Percentiles rank a stretch among this genome's conserved stretches.
These are phyloP conservation scores for Lactarius evosmus DNA, from an alignment of 768 basidiomycete species.

Conservation along the genomic window DNA sequence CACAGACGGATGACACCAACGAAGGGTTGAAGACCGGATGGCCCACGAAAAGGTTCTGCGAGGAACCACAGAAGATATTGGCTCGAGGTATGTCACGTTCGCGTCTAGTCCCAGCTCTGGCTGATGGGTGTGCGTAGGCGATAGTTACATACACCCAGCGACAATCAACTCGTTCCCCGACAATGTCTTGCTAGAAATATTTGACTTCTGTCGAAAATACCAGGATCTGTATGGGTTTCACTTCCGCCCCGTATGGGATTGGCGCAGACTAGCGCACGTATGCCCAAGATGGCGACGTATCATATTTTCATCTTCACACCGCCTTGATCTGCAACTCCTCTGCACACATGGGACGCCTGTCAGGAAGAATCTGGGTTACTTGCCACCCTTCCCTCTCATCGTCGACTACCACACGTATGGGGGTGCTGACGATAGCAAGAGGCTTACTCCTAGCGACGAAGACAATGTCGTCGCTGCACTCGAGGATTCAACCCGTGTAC, in stretches of 20 bases:
- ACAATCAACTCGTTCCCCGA: constrained; percentile 9
- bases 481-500: neutral
- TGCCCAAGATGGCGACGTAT: constrained; percentile 7
- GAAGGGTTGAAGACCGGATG: neutral
- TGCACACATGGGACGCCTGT: constrained; percentile 1
- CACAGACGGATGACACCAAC: neutral
- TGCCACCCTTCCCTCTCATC: neutral
- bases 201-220: neutral
- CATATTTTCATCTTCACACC: constrained; percentile 2
- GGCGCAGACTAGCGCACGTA: constrained; percentile 7
- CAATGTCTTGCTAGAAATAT: constrained; percentile 12
- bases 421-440: neutral
- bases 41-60: neutral
- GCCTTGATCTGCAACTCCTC: constrained; percentile 5
- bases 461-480: neutral
- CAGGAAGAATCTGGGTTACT: neutral
- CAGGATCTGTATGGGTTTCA: neutral
- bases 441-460: neutral
- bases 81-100: neutral
- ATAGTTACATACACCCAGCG: neutral
- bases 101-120: neutral
- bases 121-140: neutral
- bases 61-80: neutral
- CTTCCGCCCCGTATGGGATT: neutral
- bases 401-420: neutral